These are phyloP conservation scores for Paramyrothecium roridum DNA, from an alignment of 2,329 filamentous ascomycete genomes.

Conservation along the genomic window DNA sequence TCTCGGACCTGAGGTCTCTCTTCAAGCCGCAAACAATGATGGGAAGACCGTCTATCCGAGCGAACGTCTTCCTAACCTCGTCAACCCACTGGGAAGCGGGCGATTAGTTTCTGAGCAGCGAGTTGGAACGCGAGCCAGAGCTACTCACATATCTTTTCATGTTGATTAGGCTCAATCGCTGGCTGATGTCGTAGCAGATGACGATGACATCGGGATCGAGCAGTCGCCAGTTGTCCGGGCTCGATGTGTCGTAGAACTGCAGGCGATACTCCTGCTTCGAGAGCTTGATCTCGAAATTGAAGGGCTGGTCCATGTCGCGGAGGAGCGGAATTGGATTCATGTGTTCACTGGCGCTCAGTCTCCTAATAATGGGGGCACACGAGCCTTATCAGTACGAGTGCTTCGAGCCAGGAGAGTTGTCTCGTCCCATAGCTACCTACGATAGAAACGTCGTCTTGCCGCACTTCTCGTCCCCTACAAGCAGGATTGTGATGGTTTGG, in stretches of 20 bases:
- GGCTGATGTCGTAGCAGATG: constrained; percentile 61
- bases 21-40: constrained; percentile 58
- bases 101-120: not conserved
- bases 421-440: constrained; percentile 36
- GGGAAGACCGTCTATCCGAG: constrained; percentile 45
- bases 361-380: constrained; percentile 29
- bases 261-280: constrained; percentile 42
- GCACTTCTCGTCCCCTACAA: constrained; percentile 57
- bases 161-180: constrained; percentile 55
- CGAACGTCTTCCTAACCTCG: constrained; percentile 47
- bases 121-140: not conserved
- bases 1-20: constrained; percentile 55
- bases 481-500: constrained; percentile 47
- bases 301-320: constrained; percentile 58
- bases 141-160: constrained; percentile 51
- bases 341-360: constrained; percentile 46
- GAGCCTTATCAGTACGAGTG: constrained; percentile 4
- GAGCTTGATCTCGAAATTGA: constrained; percentile 51
- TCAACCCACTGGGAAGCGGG: constrained; percentile 50
- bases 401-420: not conserved
- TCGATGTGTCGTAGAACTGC: constrained; percentile 58
- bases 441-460: constrained; percentile 62
- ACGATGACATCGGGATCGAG: constrained; percentile 56
- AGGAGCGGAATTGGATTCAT: constrained; percentile 44
- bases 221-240: constrained; percentile 56